These are phyloP conservation scores for Saccharomyces hybrid DNA, from an alignment of 1,139 yeast genomes.

Conservation along the genomic window DNA sequence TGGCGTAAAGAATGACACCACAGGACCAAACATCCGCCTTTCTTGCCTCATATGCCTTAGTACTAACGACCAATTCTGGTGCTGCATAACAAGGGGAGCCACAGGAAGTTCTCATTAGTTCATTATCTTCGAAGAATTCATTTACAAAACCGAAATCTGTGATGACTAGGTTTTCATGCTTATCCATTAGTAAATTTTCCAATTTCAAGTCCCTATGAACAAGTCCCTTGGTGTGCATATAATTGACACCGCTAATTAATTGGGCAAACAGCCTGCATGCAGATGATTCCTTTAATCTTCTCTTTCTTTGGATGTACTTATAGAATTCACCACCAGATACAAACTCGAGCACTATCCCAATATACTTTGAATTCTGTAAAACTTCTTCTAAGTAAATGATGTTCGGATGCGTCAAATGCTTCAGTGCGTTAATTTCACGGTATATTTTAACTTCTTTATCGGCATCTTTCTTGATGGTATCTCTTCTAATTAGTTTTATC, in stretches of 20 bases:
- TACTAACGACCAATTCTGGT: slow-evolving; percentile 88
- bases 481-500: slow-evolving; percentile 81
- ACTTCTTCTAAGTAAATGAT: slow-evolving; percentile 89
- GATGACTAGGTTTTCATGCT: slow-evolving; percentile 58
- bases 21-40: slow-evolving; percentile 96
- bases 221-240: slow-evolving; percentile 59
- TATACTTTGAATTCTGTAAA: slow-evolving; percentile 85
- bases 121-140: slow-evolving; percentile 61
- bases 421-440: slow-evolving; percentile 86
- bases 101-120: slow-evolving; percentile 89
- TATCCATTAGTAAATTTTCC: slow-evolving; percentile 62
- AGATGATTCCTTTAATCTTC: slow-evolving; percentile 73
- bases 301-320: slow-evolving; percentile 81
- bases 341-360: slow-evolving; percentile 91
- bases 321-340: slow-evolving; percentile 97
- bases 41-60: slow-evolving; percentile 82
- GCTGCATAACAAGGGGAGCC: slow-evolving; percentile 99
- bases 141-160: slow-evolving; percentile 89
- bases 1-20: slow-evolving; percentile 90
- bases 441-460: slow-evolving; percentile 84
- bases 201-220: slow-evolving; percentile 72
- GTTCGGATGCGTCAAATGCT: slow-evolving; percentile 83
- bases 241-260: slow-evolving; percentile 85
- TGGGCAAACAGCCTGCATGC: slow-evolving; percentile 91
- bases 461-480: slow-evolving; percentile 72